These are phyloP conservation scores for Kodamaea suecica DNA, from an alignment of 1,139 yeast species.

Conservation along the genomic window DNA sequence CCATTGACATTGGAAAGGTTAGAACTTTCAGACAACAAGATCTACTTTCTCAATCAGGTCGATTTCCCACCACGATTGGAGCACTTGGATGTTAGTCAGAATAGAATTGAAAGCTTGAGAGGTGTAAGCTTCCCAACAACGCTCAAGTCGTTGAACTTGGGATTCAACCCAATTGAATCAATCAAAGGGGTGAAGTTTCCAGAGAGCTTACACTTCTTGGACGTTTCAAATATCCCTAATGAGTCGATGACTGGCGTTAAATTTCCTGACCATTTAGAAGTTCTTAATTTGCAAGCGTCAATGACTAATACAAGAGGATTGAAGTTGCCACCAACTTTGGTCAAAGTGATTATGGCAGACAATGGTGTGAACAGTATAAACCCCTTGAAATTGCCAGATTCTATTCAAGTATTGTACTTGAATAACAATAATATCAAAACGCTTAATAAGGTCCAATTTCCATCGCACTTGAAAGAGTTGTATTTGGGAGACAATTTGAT, in stretches of 20 bases:
- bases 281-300: conserved; percentile 42
- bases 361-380: conserved; percentile 48
- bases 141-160: conserved; percentile 30
- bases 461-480: conserved; percentile 33
- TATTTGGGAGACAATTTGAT: conserved; percentile 44
- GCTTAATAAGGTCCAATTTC: conserved; percentile 43
- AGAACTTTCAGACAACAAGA: conserved; percentile 37
- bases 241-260: conserved; percentile 49
- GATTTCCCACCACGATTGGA: conserved; percentile 35
- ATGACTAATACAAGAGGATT: conserved; percentile 49
- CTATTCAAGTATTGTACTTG: conserved; percentile 37
- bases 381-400: conserved; percentile 43
- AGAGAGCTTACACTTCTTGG: conserved; percentile 34
- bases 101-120: conserved; percentile 39
- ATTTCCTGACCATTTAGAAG: conserved; percentile 40
- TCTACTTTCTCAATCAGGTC: conserved; percentile 41
- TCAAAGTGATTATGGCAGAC: conserved; percentile 33
- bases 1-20: conserved; percentile 34
- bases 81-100: conserved; percentile 38
- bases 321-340: conserved; percentile 35
- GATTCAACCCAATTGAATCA: conserved; percentile 44
- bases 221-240: conserved; percentile 43
- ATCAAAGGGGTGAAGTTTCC: conserved; percentile 44
- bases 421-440: conserved; percentile 45
- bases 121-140: conserved; percentile 39